Conservation (phyloP, 108 stramenopile genomes). For the Nitzschia sp. region DNA sequence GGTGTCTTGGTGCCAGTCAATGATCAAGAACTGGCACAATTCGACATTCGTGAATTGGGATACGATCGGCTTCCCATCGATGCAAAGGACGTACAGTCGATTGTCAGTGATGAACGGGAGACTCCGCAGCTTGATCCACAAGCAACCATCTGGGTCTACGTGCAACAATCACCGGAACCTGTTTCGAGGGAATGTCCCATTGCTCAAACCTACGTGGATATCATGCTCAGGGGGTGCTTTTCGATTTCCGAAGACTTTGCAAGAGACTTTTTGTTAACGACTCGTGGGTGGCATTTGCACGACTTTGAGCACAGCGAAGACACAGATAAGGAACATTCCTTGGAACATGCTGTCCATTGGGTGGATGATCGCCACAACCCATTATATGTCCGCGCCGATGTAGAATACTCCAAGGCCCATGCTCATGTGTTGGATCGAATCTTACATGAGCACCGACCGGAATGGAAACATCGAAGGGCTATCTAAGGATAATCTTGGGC, state of each 20-base stretch:
- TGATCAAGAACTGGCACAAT: conserved; percentile 48
- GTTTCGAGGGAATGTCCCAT: conserved; percentile 54
- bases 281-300: conserved; percentile 64
- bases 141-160: conserved; percentile 58
- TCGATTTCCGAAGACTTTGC: conserved; percentile 60
- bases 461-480: neutral
- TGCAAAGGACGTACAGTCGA: conserved; percentile 27
- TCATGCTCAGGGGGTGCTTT: conserved; percentile 69
- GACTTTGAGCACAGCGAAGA: neutral
- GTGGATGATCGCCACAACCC: conserved; percentile 66
- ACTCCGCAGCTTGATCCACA: neutral
- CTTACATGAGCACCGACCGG: conserved; percentile 7
- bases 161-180: conserved; percentile 37
- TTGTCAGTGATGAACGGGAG: neutral
- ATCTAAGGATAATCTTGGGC: too few relatives aligned
- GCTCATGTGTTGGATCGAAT: conserved; percentile 27
- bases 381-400: conserved; percentile 60
- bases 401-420: conserved; percentile 40
- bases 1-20: conserved; percentile 63
- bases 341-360: conserved; percentile 43
- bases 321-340: neutral
- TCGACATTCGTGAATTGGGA: conserved; percentile 64
- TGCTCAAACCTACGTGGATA: conserved; percentile 71
- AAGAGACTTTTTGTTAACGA: conserved; percentile 44
- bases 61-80: conserved; percentile 58